Evolutionary conservation across 257 asterid genomes (phyloP), one percentile per base, ranked within the genome.

Genomic region (Jasminum sambac): DNA sequence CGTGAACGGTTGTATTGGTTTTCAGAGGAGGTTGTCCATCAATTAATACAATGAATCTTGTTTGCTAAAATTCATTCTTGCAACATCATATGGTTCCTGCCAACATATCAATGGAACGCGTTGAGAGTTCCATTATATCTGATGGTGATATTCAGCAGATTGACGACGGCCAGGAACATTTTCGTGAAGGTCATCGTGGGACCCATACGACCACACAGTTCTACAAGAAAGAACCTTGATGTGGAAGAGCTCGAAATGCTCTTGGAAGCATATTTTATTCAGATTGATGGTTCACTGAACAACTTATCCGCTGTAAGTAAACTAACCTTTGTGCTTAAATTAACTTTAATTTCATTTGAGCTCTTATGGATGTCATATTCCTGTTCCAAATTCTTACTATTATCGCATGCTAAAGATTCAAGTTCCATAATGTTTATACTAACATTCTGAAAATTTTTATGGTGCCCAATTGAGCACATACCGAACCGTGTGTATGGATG

Each of bases 231-330:
- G 79, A 91, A 87, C 46, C 90, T 89, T 64, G 96, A 93, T 42
- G 98, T 93, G 40, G 96, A 93, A 80, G 98, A 93, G 84, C 97
- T 93, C 19, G 98, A 93, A 74, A 93, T 93, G 98, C 95, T 93
- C 43, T 74, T 93, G 82, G 98, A 93, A 83, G 98, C 98, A 5
- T 93, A 93, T 76, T 93, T 93, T 17, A 96, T 93, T 74, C 98
- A 90, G 82, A 84, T 90, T 67, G 98, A 93, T 62, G 96, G 96
- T 68, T 85, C 98, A 24, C 82, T 93, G 61, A 93, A 93, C 77
- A 90, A 93, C 81, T 79, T 93, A 52, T 90, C 96, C 78, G 89
- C 98, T 5, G 98, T 90, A 84, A 11, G 95, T 77, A 67, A 30
- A 66, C 74, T 58, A 36, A 8, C 72, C 74, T 55, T 37, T 60